phyloP scores from a whole-genome alignment of 208 protist species.

The Trypanosoma lewisi region DNA sequence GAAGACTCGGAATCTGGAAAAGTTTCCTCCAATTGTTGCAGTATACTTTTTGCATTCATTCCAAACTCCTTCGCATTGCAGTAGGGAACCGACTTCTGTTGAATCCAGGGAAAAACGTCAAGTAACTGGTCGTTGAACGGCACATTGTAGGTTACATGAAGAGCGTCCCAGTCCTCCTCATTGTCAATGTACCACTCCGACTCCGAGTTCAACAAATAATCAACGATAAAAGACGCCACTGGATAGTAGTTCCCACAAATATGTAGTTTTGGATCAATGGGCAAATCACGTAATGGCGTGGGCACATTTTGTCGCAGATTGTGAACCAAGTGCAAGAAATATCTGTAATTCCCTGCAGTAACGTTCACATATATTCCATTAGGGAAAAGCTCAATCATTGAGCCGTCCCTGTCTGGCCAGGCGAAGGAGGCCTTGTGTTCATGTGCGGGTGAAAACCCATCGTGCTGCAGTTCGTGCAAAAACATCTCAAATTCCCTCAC shows the following conservation, averaged over 20 bases:
- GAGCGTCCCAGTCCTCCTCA: constrained; percentile 38
- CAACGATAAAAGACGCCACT: constrained; percentile 40
- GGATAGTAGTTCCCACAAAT: constrained; percentile 38
- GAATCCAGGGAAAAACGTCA: constrained; percentile 25
- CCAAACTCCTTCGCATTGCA: constrained; percentile 24
- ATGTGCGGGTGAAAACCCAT: constrained; percentile 20
- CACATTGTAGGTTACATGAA: constrained; percentile 50
- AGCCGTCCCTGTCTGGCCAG: constrained; percentile 46
- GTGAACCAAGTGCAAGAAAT: constrained; percentile 36
- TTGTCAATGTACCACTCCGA: constrained; percentile 45
- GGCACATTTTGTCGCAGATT: constrained; percentile 25
- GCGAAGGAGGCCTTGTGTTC: constrained; percentile 36
- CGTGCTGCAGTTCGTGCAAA: constrained; percentile 5
- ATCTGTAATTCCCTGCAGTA: constrained; percentile 47
- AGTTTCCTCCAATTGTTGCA: constrained; percentile 7
- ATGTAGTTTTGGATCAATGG: constrained; percentile 23
- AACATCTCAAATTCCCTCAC: constrained; percentile 17
- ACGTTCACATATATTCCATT: constrained; percentile 42
- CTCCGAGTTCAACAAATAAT: constrained; percentile 32
- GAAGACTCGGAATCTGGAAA: neutral
- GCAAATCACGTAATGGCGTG: constrained; percentile 13
- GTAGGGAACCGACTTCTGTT: constrained; percentile 30
- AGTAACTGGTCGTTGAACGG: constrained; percentile 40
- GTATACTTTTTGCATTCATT: neutral
- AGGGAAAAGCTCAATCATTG: constrained; percentile 56